phyloP scores from a whole-genome alignment of 2,329 filamentous ascomycete genomes.

The Calonectria crousiana region DNA sequence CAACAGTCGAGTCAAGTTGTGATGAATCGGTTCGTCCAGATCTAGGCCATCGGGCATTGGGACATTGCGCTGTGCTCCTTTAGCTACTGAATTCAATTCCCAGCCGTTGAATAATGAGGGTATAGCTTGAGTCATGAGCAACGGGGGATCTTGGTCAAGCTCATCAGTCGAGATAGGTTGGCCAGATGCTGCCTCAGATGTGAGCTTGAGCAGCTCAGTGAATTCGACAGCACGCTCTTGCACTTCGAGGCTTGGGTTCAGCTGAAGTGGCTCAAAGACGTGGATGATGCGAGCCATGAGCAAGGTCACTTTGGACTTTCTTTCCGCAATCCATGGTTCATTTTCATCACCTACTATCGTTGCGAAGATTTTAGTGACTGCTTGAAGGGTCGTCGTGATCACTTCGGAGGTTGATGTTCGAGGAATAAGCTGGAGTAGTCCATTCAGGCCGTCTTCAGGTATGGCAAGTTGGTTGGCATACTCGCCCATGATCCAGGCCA shows the following conservation, averaged over 20 bases:
- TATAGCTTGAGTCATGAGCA: slow-evolving; percentile 90
- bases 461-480: slow-evolving; percentile 79
- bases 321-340: slow-evolving; percentile 76
- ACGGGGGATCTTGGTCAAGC: slow-evolving; percentile 75
- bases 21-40: slow-evolving; percentile 85
- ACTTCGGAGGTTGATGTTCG: slow-evolving; percentile 71
- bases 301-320: slow-evolving; percentile 80
- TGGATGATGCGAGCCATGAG: slow-evolving; percentile 86
- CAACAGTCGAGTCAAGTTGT: slow-evolving; percentile 77
- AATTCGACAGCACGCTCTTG: slow-evolving; percentile 96
- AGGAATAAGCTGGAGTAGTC: slow-evolving; percentile 76
- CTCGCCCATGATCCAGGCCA: slow-evolving; percentile 90
- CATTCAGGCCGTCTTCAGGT: slow-evolving; percentile 79
- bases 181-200: slow-evolving; percentile 81
- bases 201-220: slow-evolving; percentile 87
- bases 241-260: slow-evolving; percentile 90
- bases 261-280: slow-evolving; percentile 81
- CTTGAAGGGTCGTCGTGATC: slow-evolving; percentile 85
- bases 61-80: slow-evolving; percentile 86
- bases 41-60: slow-evolving; percentile 82
- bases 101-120: slow-evolving; percentile 87
- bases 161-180: slow-evolving; percentile 70
- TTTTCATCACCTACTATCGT: slow-evolving; percentile 75
- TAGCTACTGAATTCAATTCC: slow-evolving; percentile 92
- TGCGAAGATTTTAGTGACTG: slow-evolving; percentile 87